Evolutionary conservation across 345 rosid genomes (phyloP), one percentile per base, ranked within the genome.

Genomic region (Murraya paniculata): DNA sequence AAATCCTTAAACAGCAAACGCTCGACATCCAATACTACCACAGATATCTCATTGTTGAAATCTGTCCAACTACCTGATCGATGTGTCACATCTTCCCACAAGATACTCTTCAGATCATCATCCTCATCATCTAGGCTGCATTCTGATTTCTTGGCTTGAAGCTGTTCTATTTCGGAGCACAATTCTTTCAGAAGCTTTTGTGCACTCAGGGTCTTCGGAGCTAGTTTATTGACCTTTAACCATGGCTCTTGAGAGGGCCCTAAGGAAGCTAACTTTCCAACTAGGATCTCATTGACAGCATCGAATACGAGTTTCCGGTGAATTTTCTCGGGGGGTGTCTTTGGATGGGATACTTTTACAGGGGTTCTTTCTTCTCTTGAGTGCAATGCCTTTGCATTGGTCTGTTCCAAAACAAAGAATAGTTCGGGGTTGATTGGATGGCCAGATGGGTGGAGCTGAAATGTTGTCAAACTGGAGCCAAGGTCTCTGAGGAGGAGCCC

Each of bases 401-500:
- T 95, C 81, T 93, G 98, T 86, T 95, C 99, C 81, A 95, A 87
- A 82, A 95, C 98, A 68, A 80, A 84, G 84, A 95, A 95, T 28
- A 95, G 79, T 86, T 95, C 96, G 0, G 99, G 99, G 85, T 95
- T 92, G 77, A 96, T 93, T 2, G 93, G 97, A 73, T 90, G 89
- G 56, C 97, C 99, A 58, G 99, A 92, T 28, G 90, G 85, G 69
- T 96, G 97, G 78, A 92, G 89, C 80, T 93, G 99, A 81, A 93
- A 88, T 31, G 90, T 81, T 35, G 91, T 77, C 78, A 87, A 81
- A 67, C 88, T 88, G 27, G 96, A 85, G 68, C 88, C 87, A 9
- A 93, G 88, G 79, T 93, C 97, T 69, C 93, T 86, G 33, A 95
- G 96, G n/a, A 95, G 86, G 59, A 95, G 92, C 70, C 99, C 99